A percentile compares a stretch with the other conserved stretches of the same genome.
These are phyloP conservation scores for Aspergillus sp. DNA, from an alignment of 2,329 filamentous ascomycete genomes.

Conservation along the genomic window DNA sequence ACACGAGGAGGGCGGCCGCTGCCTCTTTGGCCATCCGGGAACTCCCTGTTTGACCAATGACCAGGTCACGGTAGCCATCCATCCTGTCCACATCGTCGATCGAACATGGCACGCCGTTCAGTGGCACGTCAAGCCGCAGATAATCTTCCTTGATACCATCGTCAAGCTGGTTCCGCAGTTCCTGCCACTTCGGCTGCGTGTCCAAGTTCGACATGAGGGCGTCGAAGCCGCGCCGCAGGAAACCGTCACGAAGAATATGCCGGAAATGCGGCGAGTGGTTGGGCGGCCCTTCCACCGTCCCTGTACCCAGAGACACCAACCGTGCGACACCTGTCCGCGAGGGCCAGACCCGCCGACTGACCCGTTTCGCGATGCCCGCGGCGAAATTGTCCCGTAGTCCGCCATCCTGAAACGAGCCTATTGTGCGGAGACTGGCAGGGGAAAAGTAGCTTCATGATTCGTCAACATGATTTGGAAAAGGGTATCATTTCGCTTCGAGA, in stretches of 20 bases:
- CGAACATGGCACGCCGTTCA: conserved; percentile 9
- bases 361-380: conserved; percentile 10
- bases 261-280: conserved; percentile 17
- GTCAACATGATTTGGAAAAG: not conserved
- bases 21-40: conserved; percentile 5
- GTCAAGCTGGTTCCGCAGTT: conserved; percentile 8
- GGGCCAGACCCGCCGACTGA: conserved; percentile 19
- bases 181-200: conserved; percentile 16
- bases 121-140: conserved; percentile 13
- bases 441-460: conserved; percentile 15
- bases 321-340: conserved; percentile 6
- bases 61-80: conserved; percentile 19
- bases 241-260: conserved; percentile 21
- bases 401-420: conserved; percentile 15
- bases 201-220: conserved; percentile 22
- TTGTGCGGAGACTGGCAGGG: conserved; percentile 9
- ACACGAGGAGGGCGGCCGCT: conserved; percentile 8
- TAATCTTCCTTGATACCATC: conserved; percentile 7
- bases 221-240: conserved; percentile 18
- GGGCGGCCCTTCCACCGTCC: not conserved
- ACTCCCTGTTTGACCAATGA: conserved; percentile 11
- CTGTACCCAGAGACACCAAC: conserved; percentile 18
- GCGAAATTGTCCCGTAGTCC: conserved; percentile 16
- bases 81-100: conserved; percentile 17
- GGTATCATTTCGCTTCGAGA: not conserved